These are phyloP conservation scores for Paramarasmius palmivorus DNA, from an alignment of 1,284 basidiomycete species.

Conservation along the genomic window DNA sequence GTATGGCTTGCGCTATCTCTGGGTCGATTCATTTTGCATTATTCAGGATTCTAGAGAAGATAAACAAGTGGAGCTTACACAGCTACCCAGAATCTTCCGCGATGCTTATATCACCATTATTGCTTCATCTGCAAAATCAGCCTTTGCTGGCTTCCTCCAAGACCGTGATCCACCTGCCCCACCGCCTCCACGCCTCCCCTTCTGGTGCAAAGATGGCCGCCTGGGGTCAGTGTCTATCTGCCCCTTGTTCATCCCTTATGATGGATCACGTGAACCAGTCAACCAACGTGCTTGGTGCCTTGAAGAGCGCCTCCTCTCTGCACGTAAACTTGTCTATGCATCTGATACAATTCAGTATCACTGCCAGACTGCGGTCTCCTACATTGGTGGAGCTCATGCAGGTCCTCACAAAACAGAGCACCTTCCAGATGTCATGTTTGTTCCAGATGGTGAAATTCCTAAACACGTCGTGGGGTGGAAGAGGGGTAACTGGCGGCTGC, in stretches of 20 bases:
- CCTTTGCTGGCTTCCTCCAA: background rate
- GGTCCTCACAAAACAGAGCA: background rate
- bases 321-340: constrained; percentile 2
- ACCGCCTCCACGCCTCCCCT: background rate
- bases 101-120: constrained; percentile 13
- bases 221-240: background rate
- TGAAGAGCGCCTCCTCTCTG: constrained; percentile 5
- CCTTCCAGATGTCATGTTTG: constrained; percentile 3
- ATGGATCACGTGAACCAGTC: background rate
- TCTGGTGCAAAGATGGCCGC: background rate
- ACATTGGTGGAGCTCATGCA: constrained; percentile 2
- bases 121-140: constrained; percentile 10
- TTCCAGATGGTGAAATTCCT: background rate
- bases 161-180: background rate
- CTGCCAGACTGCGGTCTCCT: constrained; percentile 1
- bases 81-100: constrained; percentile 12
- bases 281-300: constrained; percentile 6
- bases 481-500: background rate
- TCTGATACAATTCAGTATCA: constrained; percentile 3
- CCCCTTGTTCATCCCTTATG: background rate
- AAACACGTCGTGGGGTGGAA: background rate
- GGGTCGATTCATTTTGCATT: constrained; percentile 17
- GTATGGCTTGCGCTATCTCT: constrained; percentile 14
- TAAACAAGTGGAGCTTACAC: constrained; percentile 10
- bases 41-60: constrained; percentile 14